Evolutionary conservation across 495 filamentous ascomycete species (phyloP), one percentile per base, ranked within the genome.

Genomic region (Cladorrhinum samala): DNA sequence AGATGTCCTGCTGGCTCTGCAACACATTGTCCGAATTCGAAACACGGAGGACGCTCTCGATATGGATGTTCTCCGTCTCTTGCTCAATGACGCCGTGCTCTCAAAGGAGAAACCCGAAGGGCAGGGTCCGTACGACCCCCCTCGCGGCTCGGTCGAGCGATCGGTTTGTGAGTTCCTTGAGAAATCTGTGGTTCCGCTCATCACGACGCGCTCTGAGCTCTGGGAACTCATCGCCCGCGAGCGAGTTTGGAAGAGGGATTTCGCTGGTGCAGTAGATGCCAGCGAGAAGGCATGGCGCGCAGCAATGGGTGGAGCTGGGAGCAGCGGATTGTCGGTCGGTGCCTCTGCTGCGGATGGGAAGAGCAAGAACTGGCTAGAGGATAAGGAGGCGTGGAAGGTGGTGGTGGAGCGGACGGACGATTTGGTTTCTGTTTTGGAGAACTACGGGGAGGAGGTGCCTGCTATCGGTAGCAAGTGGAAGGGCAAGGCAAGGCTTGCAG

Each of bases 201-300:
- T 97, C 66, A 97, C 93, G 0, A 77, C 75, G 23, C 86, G 87
- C 6, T 77, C 81, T 0, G 74, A 83, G 2, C 80, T 94, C 13
- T 96, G 90, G 89, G 74, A 77, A 11, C 64, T 95, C 2, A 76
- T 91, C 0, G 78, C 83, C 0, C 79, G 81, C 16, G 74, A 94
- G n/a, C 78, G 84, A 16, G 69, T 85, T 9, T 94, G 86, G 79
- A 77, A 80, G 14, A 65, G 79, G 7, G 82, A 81, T 23, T 89
- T 85, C 2, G 68, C 68, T 0, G 82, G 83, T 20, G 87, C 91
- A 2, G 71, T 98, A 1, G 86, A 86, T 20, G 87, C 87, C 0
- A 80, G 91, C 2, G 93, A 97, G 73, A 90, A 88, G 64, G 89
- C 88, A 2, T 97, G 91, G 90, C 79, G 93, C 0, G 82, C 85